Conservation (phyloP, 305 asterid genomes). For the Fraxinus latifolia region DNA sequence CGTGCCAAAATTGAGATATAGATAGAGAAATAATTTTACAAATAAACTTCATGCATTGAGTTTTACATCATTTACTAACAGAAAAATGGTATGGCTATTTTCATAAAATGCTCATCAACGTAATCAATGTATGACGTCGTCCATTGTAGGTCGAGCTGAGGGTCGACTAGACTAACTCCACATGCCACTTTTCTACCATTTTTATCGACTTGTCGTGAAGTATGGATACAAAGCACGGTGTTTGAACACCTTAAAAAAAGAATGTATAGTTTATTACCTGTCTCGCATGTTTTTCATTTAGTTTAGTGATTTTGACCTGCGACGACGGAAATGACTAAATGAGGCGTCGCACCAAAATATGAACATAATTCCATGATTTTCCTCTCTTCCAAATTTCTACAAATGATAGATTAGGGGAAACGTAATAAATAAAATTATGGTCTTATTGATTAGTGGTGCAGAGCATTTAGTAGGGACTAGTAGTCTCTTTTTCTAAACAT, state of each 20-base stretch:
- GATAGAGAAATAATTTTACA: neutral
- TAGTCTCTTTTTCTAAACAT: constrained; percentile 30
- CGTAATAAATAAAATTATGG: constrained; percentile 23
- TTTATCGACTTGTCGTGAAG: neutral
- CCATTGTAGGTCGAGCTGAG: neutral
- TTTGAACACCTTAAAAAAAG: neutral
- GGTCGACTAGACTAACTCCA: neutral
- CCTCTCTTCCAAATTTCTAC: neutral
- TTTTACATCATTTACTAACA: neutral
- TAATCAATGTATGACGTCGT: neutral
- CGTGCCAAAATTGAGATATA: neutral
- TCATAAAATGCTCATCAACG: neutral
- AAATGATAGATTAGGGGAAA: neutral
- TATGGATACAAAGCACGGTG: neutral
- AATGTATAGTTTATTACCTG: neutral
- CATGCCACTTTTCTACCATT: neutral
- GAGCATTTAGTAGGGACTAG: constrained; percentile 36
- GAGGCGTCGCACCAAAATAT: neutral
- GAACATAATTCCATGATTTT: neutral
- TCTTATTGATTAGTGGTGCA: constrained; percentile 27
- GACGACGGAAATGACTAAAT: neutral
- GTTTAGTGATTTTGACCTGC: neutral
- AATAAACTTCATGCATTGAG: neutral
- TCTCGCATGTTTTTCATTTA: neutral
- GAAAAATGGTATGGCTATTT: neutral